Evolutionary conservation across 768 basidiomycete genomes (phyloP), one percentile per base, ranked within the genome.

Genomic region (Boletus sp.): DNA sequence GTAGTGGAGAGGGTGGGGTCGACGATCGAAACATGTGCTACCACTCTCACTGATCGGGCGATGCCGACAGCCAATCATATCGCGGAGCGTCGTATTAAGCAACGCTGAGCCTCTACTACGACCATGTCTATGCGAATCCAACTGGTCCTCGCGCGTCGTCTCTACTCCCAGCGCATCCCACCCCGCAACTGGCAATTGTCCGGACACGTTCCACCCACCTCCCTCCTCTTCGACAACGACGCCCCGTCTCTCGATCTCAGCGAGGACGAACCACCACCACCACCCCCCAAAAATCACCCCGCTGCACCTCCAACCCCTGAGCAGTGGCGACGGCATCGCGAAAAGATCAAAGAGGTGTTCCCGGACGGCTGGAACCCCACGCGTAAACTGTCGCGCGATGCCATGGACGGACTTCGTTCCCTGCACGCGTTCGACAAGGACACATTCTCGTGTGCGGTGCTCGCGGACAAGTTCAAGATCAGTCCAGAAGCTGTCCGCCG

Each of bases 401-500:
- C 91, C 36, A 94, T 94, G 91, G 86, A 87, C 60, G 85, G 86
- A 15, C 71, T 94, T 56, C 83, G 88, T 39, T 78, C 83, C 46
- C 76, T 94, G 54, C 81, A 92, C 67, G 72, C 73, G 40, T 68
- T 84, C 45, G 84, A 93, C 65, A 84, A 86, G 8, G 77, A 76
- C 47, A 80, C 73, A 47, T 92, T 87, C 73, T 80, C 78, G 36
- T 87, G 86, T 12, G 78, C 83, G 29, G 73, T 83, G 1, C 81
- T 94, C n/a, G 85, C 90, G 15, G 81, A 86, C 56, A 81, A 81
- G 67, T 94, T 94, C 73, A 84, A 78, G 68, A 83, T 93, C 68
- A 88, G 86, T 63, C 83, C 87, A 36, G 92, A 94, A 75, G 90
- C 87, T 10, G 86, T 93, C 37, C 76, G 87, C 58, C 76, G 92